These are phyloP conservation scores for Sclerotinia spermophila DNA, from an alignment of 2,329 filamentous ascomycete species.

Conservation along the genomic window DNA sequence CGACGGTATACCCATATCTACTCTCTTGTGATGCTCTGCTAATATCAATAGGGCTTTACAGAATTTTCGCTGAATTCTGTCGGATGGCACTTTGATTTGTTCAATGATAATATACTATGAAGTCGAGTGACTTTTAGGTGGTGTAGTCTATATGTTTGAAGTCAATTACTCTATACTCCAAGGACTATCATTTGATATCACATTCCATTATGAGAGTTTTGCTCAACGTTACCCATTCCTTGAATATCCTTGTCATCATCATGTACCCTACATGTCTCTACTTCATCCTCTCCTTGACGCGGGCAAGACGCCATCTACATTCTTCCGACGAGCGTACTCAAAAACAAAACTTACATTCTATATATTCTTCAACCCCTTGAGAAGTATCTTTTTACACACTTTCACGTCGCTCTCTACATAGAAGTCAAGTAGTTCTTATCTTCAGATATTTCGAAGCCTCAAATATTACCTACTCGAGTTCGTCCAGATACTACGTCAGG, in stretches of 20 bases:
- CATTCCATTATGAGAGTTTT: constrained; percentile 14
- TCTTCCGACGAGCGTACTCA: constrained; percentile 8
- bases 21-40: background rate
- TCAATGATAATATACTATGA: background rate
- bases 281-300: constrained; percentile 1
- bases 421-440: constrained; percentile 11
- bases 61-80: background rate
- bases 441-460: constrained; percentile 10
- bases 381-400: background rate
- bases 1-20: background rate
- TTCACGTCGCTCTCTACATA: constrained; percentile 14
- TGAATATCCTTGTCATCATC: background rate
- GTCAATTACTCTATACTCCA: background rate
- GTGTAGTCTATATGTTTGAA: background rate
- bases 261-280: background rate
- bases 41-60: background rate
- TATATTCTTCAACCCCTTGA: constrained; percentile 1
- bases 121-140: constrained; percentile 3
- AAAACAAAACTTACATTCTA: constrained; percentile 11
- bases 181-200: background rate
- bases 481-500: constrained; percentile 12
- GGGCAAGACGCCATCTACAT: constrained; percentile 11
- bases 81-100: background rate
- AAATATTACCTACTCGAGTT: constrained; percentile 10
- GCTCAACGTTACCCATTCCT: constrained; percentile 6